phyloP scores from a whole-genome alignment of 2,329 filamentous ascomycete species.

The Botrytis hyacinthi region DNA sequence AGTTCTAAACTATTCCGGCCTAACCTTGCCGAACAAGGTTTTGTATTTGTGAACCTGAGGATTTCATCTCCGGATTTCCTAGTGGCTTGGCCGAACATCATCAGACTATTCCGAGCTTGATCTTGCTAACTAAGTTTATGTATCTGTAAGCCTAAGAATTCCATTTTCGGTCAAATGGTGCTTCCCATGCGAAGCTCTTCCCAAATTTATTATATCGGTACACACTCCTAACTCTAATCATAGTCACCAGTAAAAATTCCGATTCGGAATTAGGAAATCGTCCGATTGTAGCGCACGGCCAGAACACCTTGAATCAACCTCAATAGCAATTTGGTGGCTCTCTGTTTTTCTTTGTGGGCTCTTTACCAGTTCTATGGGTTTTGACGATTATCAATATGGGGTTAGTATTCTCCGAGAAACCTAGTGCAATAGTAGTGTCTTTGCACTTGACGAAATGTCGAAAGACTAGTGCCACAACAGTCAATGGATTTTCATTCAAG shows the following conservation, averaged over 20 bases:
- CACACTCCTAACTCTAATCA: not conserved
- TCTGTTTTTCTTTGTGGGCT: not conserved
- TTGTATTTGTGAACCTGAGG: not conserved
- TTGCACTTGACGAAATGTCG: not conserved
- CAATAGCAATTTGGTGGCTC: not conserved
- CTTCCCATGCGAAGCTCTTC: not conserved
- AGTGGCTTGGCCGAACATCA: not conserved
- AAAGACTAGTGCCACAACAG: not conserved
- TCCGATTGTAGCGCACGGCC: not conserved
- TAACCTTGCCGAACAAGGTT: not conserved
- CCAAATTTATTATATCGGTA: not conserved
- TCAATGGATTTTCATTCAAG: not conserved
- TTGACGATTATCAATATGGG: not conserved
- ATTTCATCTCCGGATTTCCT: not conserved
- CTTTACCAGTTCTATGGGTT: not conserved
- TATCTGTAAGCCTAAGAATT: not conserved
- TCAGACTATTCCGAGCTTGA: not conserved
- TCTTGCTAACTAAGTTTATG: no score
- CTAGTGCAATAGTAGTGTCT: not conserved
- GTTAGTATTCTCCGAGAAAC: not conserved
- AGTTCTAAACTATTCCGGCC: not conserved
- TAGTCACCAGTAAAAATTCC: not conserved
- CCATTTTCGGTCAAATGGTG: not conserved
- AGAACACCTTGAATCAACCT: not conserved
- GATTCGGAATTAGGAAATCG: not conserved